Base-by-base conservation (phyloP, 2,329 filamentous ascomycete species). In the Hypoxylon sp. region DNA sequence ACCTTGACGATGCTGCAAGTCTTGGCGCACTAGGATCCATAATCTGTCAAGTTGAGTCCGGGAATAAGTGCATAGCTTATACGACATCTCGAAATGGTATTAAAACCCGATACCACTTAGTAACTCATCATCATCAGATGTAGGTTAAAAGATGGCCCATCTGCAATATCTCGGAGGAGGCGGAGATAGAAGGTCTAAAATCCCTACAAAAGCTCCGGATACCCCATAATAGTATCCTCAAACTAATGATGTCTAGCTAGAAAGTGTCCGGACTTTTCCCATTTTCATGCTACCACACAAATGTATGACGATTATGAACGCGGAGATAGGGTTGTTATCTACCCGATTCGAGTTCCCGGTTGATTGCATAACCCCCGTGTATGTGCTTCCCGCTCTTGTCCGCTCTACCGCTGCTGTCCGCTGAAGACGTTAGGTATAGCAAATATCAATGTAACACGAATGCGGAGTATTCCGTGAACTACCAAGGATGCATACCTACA, bases 171-270 rank as follows among this genome's bases (percentile, higher is more conserved):
- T 32, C 60, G 60, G 60, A 58, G 19, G 11, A 51, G 38, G 28
- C 52, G 60, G 60, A 63, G 32, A 57, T 63, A 63, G 57, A 25
- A 52, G 23, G n/a, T 23, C 34, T 32, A 17, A 43, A 43, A 43
- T 43, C 38, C 38, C 38, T 21, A 43, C 38, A 43, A 43, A 17
- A 43, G 17, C 38, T 43, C 38, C 38, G 19, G 38, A 21, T 11
- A 43, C 17, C 9, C 38, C 34, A n/a, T 41, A 7, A 3, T 19
- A 41, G 38, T 9, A 19, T 9, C 38, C 38, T 41, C 38, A 9
- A 41, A 41, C 38, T 19, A 41, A n/a, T 19, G 17, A 17, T 41
- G 36, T 10, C 14, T 17, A 17, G 36, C n/a, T 5, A 41, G 36
- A 41, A 17, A 41, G 14, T n/a, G 5, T 41, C 36, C 14, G 36